Evolutionary conservation across 1,284 basidiomycete genomes (phyloP).

Genomic region (Naganishia sp.): DNA sequence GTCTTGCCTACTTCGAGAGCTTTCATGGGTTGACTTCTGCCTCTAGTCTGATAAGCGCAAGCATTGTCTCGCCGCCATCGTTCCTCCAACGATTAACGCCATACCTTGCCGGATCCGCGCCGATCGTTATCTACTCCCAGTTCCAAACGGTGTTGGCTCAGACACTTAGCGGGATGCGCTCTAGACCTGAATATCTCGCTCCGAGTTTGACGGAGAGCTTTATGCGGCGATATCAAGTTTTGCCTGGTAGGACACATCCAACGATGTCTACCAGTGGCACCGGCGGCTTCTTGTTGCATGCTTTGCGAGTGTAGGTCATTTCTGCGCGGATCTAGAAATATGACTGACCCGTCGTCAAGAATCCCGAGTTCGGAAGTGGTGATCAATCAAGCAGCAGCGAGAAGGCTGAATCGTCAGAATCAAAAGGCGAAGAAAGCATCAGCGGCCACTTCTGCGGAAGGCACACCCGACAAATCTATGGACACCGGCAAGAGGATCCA

Average conservation of each 20-base stretch:
- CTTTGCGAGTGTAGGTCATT: slow-evolving; percentile 73
- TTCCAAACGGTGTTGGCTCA: slow-evolving; percentile 78
- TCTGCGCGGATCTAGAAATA: neutral
- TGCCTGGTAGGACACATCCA: slow-evolving; percentile 95
- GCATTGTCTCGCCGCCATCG: slow-evolving; percentile 81
- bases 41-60: slow-evolving; percentile 73
- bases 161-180: slow-evolving; percentile 70
- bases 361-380: slow-evolving; percentile 19
- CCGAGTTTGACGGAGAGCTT: slow-evolving; percentile 84
- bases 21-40: neutral
- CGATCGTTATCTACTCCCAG: slow-evolving; percentile 83
- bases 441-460: slow-evolving; percentile 8
- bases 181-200: slow-evolving; percentile 68
- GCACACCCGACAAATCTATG: neutral
- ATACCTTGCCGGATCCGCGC: slow-evolving; percentile 80
- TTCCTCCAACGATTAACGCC: slow-evolving; percentile 71
- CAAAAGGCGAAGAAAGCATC: slow-evolving; percentile 19
- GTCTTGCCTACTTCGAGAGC: neutral
- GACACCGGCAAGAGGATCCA: slow-evolving; percentile 8
- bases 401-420: slow-evolving; percentile 11
- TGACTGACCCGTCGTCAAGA: neutral
- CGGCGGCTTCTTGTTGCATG: slow-evolving; percentile 83
- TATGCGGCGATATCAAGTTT: slow-evolving; percentile 86
- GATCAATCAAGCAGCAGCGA: slow-evolving; percentile 9
- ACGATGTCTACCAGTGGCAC: slow-evolving; percentile 88